These are phyloP conservation scores for Lentinula sp. DNA, from an alignment of 768 basidiomycete species.

Conservation along the genomic window DNA sequence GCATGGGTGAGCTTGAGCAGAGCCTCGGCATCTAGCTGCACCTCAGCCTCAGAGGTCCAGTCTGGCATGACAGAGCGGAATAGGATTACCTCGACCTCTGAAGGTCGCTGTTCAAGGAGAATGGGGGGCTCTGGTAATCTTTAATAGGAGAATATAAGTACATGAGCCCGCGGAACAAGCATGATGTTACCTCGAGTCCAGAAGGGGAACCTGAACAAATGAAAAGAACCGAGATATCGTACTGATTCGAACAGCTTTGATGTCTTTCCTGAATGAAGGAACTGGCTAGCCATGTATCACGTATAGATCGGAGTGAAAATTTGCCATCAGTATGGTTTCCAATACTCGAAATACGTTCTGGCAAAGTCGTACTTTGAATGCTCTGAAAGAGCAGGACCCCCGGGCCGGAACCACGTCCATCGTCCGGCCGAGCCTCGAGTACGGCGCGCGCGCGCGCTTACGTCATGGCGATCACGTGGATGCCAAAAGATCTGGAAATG, in stretches of 20 bases:
- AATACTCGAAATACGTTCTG: no score
- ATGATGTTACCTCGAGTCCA: background rate
- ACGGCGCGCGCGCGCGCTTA: no score
- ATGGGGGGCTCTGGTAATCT: background rate
- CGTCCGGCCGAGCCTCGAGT: no score
- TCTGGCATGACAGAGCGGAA: slow-evolving; percentile 21
- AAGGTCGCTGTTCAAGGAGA: background rate
- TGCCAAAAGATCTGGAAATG: no score
- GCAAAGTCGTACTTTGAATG: no score
- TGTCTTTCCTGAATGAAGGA: background rate
- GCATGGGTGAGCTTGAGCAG: slow-evolving; percentile 54
- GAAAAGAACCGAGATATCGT: background rate
- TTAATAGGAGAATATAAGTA: background rate
- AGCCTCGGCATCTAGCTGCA: slow-evolving; percentile 22
- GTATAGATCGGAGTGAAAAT: background rate
- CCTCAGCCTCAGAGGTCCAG: slow-evolving; percentile 25
- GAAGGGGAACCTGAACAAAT: background rate
- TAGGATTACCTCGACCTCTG: background rate
- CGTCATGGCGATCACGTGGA: no score
- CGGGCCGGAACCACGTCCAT: no score
- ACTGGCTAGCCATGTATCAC: background rate
- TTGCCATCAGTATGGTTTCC: no score
- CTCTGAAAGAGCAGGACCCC: no score
- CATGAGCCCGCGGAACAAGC: background rate
- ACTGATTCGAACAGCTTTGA: background rate